Conservation (phyloP, 2,329 filamentous ascomycete species). For the Aspergillus alliaceus region DNA sequence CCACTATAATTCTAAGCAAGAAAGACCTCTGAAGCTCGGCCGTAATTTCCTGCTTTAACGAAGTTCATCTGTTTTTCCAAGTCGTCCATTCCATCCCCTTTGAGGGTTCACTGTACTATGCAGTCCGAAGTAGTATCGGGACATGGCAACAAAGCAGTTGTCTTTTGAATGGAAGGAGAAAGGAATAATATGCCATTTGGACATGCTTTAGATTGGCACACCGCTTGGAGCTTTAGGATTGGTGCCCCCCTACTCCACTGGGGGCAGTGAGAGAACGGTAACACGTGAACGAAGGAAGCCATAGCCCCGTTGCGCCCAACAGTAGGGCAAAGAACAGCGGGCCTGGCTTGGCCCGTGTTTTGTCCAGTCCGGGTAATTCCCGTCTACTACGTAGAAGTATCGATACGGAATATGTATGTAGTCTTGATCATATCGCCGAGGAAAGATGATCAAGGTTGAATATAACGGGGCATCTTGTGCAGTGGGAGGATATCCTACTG, state of each 20-base stretch:
- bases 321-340: conserved; percentile 1
- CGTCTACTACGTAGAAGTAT: not conserved
- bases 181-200: not conserved
- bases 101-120: not conserved
- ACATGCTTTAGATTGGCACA: not conserved
- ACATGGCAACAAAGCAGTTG: not conserved
- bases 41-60: not conserved
- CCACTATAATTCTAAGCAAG: not conserved
- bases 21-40: not conserved
- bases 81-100: not conserved
- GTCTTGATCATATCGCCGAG: not conserved
- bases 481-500: not conserved
- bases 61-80: not conserved
- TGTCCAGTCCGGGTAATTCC: not conserved
- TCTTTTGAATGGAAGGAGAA: not conserved
- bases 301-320: conserved; percentile 17
- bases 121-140: not conserved
- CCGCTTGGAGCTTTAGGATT: not conserved
- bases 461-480: not conserved
- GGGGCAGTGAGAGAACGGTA: not conserved
- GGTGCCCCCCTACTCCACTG: not conserved
- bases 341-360: not conserved
- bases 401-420: not conserved
- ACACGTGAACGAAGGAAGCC: conserved; percentile 7
- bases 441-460: not conserved